Percentiles rank a stretch among this genome's conserved stretches.
These are phyloP conservation scores for Hypoxylon fragiforme DNA, from an alignment of 495 filamentous ascomycete genomes.

Conservation along the genomic window DNA sequence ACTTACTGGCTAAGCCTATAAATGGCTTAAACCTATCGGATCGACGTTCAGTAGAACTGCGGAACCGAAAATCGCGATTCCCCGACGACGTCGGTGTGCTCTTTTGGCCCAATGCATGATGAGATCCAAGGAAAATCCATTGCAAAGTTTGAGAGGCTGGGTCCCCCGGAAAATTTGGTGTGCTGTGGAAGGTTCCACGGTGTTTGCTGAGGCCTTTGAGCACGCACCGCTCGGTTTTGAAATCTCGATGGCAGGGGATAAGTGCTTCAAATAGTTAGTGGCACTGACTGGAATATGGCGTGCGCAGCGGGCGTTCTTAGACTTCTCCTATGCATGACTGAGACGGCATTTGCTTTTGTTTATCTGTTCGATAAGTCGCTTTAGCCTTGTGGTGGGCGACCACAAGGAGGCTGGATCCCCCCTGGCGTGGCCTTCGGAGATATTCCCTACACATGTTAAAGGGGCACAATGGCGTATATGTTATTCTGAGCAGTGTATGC, in stretches of 20 bases:
- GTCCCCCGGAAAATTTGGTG: slow-evolving; percentile 20
- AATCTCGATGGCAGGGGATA: slow-evolving; percentile 21
- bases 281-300: slow-evolving; percentile 31
- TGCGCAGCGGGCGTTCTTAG: slow-evolving; percentile 43
- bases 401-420: slow-evolving; percentile 41
- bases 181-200: slow-evolving; percentile 26
- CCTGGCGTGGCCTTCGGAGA: slow-evolving; percentile 40
- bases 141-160: slow-evolving; percentile 18
- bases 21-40: slow-evolving; percentile 32
- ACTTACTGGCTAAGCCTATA: slow-evolving; percentile 36
- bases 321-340: slow-evolving; percentile 54
- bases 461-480: slow-evolving; percentile 46
- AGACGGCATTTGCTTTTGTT: slow-evolving; percentile 44
- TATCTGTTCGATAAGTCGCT: slow-evolving; percentile 44
- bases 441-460: slow-evolving; percentile 39
- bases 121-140: slow-evolving; percentile 23
- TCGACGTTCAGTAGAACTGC: slow-evolving; percentile 10
- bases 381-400: slow-evolving; percentile 46
- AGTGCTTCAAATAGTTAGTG: slow-evolving; percentile 22
- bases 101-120: slow-evolving; percentile 22
- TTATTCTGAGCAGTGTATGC: slow-evolving; percentile 35
- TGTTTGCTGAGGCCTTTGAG: slow-evolving; percentile 14
- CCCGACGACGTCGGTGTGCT: slow-evolving; percentile 21
- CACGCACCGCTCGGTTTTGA: slow-evolving; percentile 12
- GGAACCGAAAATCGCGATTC: slow-evolving; percentile 20